These are phyloP conservation scores for Adenanthera pavonina DNA, from an alignment of 306 rosid genomes.

Conservation along the genomic window DNA sequence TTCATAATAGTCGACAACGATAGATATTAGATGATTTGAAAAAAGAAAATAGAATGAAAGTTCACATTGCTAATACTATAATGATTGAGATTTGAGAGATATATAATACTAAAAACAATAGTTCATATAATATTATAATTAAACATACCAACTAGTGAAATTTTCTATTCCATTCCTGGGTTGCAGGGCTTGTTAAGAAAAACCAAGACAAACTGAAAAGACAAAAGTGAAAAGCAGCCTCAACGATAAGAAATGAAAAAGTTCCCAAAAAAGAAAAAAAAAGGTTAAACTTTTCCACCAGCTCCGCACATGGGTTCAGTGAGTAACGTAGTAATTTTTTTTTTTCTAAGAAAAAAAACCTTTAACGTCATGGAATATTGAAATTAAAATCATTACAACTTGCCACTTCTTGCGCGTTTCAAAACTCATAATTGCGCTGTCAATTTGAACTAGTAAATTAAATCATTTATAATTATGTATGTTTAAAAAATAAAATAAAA, in stretches of 20 bases:
- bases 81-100: too few species aligned
- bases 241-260: slow-evolving; percentile 47
- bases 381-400: slow-evolving; percentile 57
- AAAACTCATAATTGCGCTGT: slow-evolving; percentile 33
- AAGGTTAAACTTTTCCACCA: slow-evolving; percentile 48
- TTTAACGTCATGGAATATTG: slow-evolving; percentile 53
- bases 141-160: background rate
- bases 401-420: slow-evolving; percentile 44
- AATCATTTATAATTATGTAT: too few species aligned
- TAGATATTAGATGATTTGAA: too few species aligned
- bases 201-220: slow-evolving; percentile 41
- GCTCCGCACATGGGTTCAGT: slow-evolving; percentile 66
- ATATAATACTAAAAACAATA: background rate
- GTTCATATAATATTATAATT: background rate
- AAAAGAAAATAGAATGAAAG: too few species aligned
- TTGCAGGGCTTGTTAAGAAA: slow-evolving; percentile 40
- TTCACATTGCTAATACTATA: too few species aligned
- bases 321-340: slow-evolving; percentile 37
- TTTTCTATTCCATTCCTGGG: background rate
- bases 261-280: slow-evolving; percentile 21
- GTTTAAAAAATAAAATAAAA: too few species aligned
- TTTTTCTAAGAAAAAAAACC: slow-evolving; percentile 16
- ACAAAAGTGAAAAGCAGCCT: slow-evolving; percentile 33
- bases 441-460: slow-evolving; percentile 25
- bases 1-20: too few species aligned